These are phyloP conservation scores for Metarhizium anisopliae DNA, from an alignment of 2,329 filamentous ascomycete species.

Conservation along the genomic window DNA sequence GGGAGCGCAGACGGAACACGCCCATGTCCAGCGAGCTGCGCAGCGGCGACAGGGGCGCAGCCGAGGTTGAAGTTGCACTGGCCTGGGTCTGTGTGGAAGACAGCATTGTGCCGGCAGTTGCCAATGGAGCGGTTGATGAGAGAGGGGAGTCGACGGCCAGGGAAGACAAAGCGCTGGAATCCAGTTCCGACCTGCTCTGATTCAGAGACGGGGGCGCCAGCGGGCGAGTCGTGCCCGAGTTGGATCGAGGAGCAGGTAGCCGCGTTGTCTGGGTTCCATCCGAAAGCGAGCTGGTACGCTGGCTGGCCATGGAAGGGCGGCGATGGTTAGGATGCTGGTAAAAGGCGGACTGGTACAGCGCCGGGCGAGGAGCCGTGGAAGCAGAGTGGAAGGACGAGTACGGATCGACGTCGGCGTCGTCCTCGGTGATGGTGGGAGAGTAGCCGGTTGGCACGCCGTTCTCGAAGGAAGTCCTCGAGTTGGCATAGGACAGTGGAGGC, in stretches of 20 bases:
- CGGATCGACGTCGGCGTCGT: conserved; percentile 32
- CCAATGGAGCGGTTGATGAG: conserved; percentile 17
- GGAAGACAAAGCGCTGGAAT: conserved; percentile 23
- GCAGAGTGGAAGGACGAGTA: conserved; percentile 10
- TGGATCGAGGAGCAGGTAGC: conserved; percentile 17
- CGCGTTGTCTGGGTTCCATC: conserved; percentile 22
- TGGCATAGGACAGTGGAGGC: conserved; percentile 49
- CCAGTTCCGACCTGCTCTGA: conserved; percentile 39
- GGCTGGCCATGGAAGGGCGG: conserved; percentile 22
- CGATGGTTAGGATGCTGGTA: conserved; percentile 14
- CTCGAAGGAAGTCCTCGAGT: conserved; percentile 44
- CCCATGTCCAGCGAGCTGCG: conserved; percentile 49
- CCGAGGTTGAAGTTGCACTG: conserved; percentile 18
- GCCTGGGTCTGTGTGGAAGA: conserved; percentile 17
- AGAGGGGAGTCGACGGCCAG: conserved; percentile 25
- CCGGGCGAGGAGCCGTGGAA: conserved; percentile 4
- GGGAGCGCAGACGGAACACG: conserved; percentile 50
- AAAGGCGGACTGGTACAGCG: conserved; percentile 7
- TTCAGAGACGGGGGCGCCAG: conserved; percentile 30
- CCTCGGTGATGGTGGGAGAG: conserved; percentile 47
- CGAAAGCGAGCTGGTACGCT: conserved; percentile 24
- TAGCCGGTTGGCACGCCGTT: conserved; percentile 26
- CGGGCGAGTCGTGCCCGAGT: conserved; percentile 20
- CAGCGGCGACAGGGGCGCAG: conserved; percentile 39
- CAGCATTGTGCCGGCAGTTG: conserved; percentile 16